Evolutionary conservation across 1,139 yeast species (phyloP).

Genomic region (Kluyveromyces marxianus): DNA sequence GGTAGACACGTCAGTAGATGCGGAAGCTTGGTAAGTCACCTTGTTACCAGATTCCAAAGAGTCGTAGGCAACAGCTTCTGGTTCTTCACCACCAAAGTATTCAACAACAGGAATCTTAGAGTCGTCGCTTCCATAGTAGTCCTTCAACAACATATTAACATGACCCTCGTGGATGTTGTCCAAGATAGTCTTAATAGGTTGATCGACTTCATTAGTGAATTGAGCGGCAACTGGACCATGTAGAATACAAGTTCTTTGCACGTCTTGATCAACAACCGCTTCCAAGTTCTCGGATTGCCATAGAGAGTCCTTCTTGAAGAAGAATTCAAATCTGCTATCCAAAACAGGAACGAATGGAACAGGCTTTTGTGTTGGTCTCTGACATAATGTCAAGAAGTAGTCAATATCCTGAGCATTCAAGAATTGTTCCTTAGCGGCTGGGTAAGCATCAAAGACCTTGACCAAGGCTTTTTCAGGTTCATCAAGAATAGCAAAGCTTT

Average conservation of each 20-base stretch:
- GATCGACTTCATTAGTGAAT: slow-evolving; percentile 77
- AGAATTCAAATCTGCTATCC: slow-evolving; percentile 89
- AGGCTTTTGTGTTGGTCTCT: slow-evolving; percentile 86
- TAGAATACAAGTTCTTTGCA: slow-evolving; percentile 94
- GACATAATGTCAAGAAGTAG: slow-evolving; percentile 77
- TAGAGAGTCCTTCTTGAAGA: slow-evolving; percentile 95
- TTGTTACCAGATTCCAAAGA: slow-evolving; percentile 32
- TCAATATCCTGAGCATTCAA: slow-evolving; percentile 95
- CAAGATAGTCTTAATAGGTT: slow-evolving; percentile 85
- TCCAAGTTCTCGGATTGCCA: slow-evolving; percentile 99
- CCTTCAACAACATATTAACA: slow-evolving; percentile 58
- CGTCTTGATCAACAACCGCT: slow-evolving; percentile 93
- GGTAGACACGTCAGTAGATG: slow-evolving; percentile 43
- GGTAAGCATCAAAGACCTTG: slow-evolving; percentile 57
- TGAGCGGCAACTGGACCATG: slow-evolving; percentile 99
- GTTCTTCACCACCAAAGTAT: slow-evolving; percentile 69
- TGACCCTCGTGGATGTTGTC: slow-evolving; percentile 90
- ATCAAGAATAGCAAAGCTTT: slow-evolving; percentile 61
- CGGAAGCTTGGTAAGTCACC: slow-evolving; percentile 42
- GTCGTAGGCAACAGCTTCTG: slow-evolving; percentile 36
- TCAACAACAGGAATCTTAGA: slow-evolving; percentile 79
- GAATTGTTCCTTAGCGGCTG: slow-evolving; percentile 70
- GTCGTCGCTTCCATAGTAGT: slow-evolving; percentile 62
- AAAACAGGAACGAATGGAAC: slow-evolving; percentile 95
- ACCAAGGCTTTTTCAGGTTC: slow-evolving; percentile 56